Conservation (phyloP, 2,329 filamentous ascomycete species). For the Microcera coccophila region DNA sequence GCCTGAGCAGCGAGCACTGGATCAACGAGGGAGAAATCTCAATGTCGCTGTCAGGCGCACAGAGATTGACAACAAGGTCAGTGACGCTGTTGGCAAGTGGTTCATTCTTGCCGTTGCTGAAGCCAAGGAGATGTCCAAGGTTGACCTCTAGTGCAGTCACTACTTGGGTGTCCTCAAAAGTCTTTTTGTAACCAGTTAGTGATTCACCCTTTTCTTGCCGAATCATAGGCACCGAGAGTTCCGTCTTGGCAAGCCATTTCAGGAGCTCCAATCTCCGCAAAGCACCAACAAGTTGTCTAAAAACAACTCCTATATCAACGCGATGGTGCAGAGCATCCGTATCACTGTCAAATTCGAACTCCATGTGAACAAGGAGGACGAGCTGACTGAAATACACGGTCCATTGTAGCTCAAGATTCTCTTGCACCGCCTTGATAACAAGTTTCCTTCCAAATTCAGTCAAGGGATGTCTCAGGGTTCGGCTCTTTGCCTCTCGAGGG, state of each 20-base stretch:
- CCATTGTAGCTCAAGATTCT: conserved; percentile 69
- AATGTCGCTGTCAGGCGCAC: conserved; percentile 61
- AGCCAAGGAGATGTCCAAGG: conserved; percentile 60
- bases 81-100: conserved; percentile 59
- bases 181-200: conserved; percentile 36
- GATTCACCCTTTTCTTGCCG: conserved; percentile 35
- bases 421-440: conserved; percentile 72
- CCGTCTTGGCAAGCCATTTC: conserved; percentile 61
- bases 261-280: conserved; percentile 73
- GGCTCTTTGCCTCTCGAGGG: conserved; percentile 43
- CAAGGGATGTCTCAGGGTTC: conserved; percentile 50
- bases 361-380: conserved; percentile 79
- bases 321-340: conserved; percentile 59
- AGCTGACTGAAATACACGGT: conserved; percentile 77
- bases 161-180: conserved; percentile 43
- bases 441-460: conserved; percentile 75
- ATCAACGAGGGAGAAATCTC: conserved; percentile 58
- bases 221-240: conserved; percentile 48
- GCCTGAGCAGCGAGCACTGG: conserved; percentile 59
- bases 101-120: conserved; percentile 48
- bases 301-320: conserved; percentile 66
- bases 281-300: conserved; percentile 63
- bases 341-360: conserved; percentile 72
- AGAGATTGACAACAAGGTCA: conserved; percentile 63
- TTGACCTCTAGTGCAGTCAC: conserved; percentile 59